Base-by-base conservation (phyloP, 345 rosid species). In the Chamaenerion angustifolium region DNA sequence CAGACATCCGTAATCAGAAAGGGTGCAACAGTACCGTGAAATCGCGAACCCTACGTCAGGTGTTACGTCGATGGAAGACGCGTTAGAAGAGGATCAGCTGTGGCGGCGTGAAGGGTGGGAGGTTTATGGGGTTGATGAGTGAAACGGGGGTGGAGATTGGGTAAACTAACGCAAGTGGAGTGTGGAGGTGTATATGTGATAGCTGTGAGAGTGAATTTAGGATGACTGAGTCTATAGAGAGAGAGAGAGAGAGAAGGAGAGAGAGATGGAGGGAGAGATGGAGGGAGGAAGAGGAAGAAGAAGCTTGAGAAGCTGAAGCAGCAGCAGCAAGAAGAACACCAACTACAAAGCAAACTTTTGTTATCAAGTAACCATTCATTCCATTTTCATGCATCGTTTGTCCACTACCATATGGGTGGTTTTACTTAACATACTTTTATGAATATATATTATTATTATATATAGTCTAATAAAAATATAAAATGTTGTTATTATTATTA, bases 141-240 rank as follows among this genome's bases (percentile, higher is more conserved):
- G 25, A 21, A 21, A 21, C 25, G 55, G 51, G 62, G 27, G 49
- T 6, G 57, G 10, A n/a, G n/a, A 12, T n/a, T 13, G 1, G 23
- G 16, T 18, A 46, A 23, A 21, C 25, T 21, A 21, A 21, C 25
- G 25, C 25, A 21, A 19, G n/a, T 43, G 43, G n/a, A 48, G 52
- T 23, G 59, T 18, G 52, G 46, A n/a, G 53, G 44, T 47, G 48
- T 49, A 49, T 47, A 58, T 43, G 43, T 17, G 19, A 49, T 55
- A 42, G 12, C 49, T 31, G 49, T 15, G 43, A 41, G 56, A 50
- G 54, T 43, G 62, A 58, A 51, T 58, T 23, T 16, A 43, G 62
- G 42, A 11, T 17, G 14, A 46, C 35, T 11, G 60, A 37, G 16
- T 47, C 17, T 5, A 45, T 19, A 12, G 48, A 15, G 42, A 57